Evolutionary conservation across 2,329 filamentous ascomycete genomes (phyloP), one percentile per base, ranked within the genome.

Genomic region (Calonectria ilicicola): DNA sequence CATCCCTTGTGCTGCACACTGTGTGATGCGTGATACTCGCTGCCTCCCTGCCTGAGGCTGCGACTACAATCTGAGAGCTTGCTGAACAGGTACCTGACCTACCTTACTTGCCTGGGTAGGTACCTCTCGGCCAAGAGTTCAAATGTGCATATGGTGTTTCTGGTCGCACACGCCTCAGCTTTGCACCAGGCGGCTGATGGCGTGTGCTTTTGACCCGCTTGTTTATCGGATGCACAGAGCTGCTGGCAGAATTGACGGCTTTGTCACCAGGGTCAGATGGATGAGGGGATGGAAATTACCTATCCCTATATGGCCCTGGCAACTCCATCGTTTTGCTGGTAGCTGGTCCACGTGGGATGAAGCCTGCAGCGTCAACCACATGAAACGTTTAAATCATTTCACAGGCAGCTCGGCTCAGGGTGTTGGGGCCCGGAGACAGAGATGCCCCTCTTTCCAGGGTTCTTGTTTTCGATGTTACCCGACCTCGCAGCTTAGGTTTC

Each of bases 41-140:
- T 42, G 62, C 38, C 23, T 58, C 12, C 40, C 19, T 70, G 51
- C 49, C 67, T 69, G 38, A 69, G 67, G 67, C 67, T 69, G 40
- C 40, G 46, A 65, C 23, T n/a, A 40, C 15, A 53, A 23, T 35
- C 17, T 40, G 7, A 21, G 40, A 21, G n/a, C 32, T 42, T n/a
- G 17, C 21, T 17, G 15, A 12, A 35, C 3, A 35, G 1, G 32
- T 35, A 35, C 32, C 32, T 35, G 9, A 35, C 32, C 32, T 12
- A 14, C 32, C 32, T 35, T 35, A 12, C 32, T 35, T 35, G 10
- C 32, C 32, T 35, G 10, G 32, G 32, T 35, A 8, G n/a, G 42
- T 60, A 29, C 21, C 58, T 21, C 19, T 60, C 15, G 58, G 38
- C 56, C 56, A 44, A 49, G 32, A 63, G 29, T 68, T 51, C 29